phyloP scores from a whole-genome alignment of 495 filamentous ascomycete species.

The Aspergillus saccharolyticus region DNA sequence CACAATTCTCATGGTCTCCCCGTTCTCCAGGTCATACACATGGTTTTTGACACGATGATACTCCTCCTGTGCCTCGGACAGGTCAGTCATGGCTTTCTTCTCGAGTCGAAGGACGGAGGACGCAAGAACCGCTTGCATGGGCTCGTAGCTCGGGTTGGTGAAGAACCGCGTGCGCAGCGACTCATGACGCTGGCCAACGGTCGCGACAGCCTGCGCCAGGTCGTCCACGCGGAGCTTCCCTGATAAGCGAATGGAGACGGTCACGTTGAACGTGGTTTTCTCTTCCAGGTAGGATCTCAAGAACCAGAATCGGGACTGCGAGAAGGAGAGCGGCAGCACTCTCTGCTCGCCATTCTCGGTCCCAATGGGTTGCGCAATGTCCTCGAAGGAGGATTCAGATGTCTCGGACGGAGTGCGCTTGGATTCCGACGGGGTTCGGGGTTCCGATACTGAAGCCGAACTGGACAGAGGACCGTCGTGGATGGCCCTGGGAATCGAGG shows the following conservation, averaged over 20 bases:
- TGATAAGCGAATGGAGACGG: neutral
- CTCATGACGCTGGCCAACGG: slow-evolving; percentile 33
- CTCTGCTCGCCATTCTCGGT: too few species aligned
- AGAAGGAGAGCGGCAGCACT: slow-evolving; percentile 29
- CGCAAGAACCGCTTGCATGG: slow-evolving; percentile 15
- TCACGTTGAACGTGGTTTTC: slow-evolving; percentile 29
- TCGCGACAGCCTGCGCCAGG: slow-evolving; percentile 25
- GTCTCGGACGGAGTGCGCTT: too few species aligned
- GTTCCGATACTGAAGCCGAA: too few species aligned
- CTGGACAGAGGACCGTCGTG: too few species aligned
- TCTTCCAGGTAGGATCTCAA: slow-evolving; percentile 24
- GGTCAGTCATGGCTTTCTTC: slow-evolving; percentile 9
- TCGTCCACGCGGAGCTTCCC: neutral
- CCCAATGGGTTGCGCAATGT: too few species aligned
- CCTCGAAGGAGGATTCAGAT: too few species aligned
- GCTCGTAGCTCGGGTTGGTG: too few species aligned
- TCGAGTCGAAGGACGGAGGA: slow-evolving; percentile 3
- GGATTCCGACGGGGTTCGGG: too few species aligned
- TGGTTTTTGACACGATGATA: slow-evolving; percentile 14
- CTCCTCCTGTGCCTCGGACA: slow-evolving; percentile 12
- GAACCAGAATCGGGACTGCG: slow-evolving; percentile 42
- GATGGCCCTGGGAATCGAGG: too few species aligned
- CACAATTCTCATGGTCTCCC: slow-evolving; percentile 18
- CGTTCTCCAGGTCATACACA: slow-evolving; percentile 21
- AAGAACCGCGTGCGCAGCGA: slow-evolving; percentile 34